These are phyloP conservation scores for Epichloe amarillans DNA, from an alignment of 2,329 filamentous ascomycete species.

Conservation along the genomic window DNA sequence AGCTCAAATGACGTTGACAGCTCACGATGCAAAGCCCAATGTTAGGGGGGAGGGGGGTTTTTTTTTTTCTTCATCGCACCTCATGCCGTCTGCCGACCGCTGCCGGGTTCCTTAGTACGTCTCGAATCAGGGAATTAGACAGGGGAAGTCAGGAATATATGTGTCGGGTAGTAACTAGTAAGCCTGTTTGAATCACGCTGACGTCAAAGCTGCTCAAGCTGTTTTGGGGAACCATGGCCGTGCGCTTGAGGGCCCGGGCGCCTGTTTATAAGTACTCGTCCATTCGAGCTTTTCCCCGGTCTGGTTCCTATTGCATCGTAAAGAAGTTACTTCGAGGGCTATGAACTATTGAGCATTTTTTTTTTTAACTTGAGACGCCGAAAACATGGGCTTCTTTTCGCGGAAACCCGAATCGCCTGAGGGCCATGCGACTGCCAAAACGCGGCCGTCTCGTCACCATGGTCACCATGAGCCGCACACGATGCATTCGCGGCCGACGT, in stretches of 20 bases:
- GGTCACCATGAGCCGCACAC: conserved; percentile 16
- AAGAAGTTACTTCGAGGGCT: not conserved
- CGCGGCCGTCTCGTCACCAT: not conserved
- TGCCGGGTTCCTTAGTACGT: not conserved
- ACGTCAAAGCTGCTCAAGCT: not conserved
- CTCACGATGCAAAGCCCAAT: not conserved
- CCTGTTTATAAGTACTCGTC: not conserved
- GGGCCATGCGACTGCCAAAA: not conserved
- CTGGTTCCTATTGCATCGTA: not conserved
- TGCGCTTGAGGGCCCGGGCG: not conserved
- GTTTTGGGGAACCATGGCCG: not conserved
- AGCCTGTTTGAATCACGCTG: not conserved
- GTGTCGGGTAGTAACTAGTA: not conserved
- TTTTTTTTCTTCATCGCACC: not conserved
- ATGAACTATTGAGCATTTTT: not conserved
- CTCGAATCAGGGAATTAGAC: not conserved
- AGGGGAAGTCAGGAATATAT: not conserved
- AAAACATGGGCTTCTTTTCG: conserved; percentile 2
- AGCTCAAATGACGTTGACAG: not conserved
- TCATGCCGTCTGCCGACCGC: not conserved
- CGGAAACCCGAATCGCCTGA: not conserved
- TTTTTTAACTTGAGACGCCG: not conserved
- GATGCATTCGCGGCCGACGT: conserved; percentile 41
- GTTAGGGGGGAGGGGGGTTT: no score
- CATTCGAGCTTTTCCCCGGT: no score